Conservation (phyloP, 2,329 filamentous ascomycete species). For the Trichoderma sp. region DNA sequence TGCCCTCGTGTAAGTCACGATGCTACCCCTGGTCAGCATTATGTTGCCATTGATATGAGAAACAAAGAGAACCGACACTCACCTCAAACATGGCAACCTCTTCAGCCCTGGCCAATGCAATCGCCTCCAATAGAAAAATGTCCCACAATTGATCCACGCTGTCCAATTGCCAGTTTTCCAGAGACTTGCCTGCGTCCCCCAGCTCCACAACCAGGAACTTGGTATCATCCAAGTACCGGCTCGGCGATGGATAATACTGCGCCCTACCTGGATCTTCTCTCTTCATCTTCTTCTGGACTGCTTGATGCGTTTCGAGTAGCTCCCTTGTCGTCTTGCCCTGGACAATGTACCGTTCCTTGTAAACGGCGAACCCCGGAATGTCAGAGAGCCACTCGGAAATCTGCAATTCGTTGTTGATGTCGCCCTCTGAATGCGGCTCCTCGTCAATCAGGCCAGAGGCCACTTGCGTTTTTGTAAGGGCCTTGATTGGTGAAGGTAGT, state of each 20-base stretch:
- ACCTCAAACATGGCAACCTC: slow-evolving; percentile 59
- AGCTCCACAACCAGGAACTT: slow-evolving; percentile 61
- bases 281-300: slow-evolving; percentile 53
- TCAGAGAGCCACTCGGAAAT: slow-evolving; percentile 64
- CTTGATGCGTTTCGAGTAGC: slow-evolving; percentile 58
- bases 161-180: slow-evolving; percentile 56
- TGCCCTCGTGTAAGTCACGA: slow-evolving; percentile 63
- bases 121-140: slow-evolving; percentile 57
- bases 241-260: slow-evolving; percentile 62
- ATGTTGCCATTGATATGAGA: neutral
- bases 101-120: slow-evolving; percentile 59
- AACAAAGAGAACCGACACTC: slow-evolving; percentile 6
- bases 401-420: slow-evolving; percentile 56
- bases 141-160: slow-evolving; percentile 58
- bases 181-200: slow-evolving; percentile 57
- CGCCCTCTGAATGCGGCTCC: slow-evolving; percentile 52
- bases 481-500: slow-evolving; percentile 54
- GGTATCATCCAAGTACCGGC: slow-evolving; percentile 55
- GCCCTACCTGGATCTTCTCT: slow-evolving; percentile 53
- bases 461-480: slow-evolving; percentile 56
- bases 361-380: slow-evolving; percentile 62
- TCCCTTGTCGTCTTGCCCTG: slow-evolving; percentile 52
- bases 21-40: slow-evolving; percentile 43
- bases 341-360: slow-evolving; percentile 62
- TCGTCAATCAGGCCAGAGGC: slow-evolving; percentile 56